Base-by-base conservation (phyloP, 2,329 filamentous ascomycete genomes). In the Endocalyx cinctus region DNA sequence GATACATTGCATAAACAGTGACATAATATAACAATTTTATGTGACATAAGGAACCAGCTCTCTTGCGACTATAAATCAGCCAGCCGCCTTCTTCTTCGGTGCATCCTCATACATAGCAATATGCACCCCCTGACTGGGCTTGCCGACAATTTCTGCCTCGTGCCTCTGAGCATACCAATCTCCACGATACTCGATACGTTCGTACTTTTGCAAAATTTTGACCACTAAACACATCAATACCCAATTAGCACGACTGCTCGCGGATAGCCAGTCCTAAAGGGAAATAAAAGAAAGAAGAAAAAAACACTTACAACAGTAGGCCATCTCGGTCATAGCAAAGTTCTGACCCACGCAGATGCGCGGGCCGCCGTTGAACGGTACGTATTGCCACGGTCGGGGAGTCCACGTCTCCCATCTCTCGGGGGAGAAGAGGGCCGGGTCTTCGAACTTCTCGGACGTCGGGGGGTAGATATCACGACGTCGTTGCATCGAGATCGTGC, bases 201-300 rank as follows among this genome's bases (percentile, higher is more conserved):
- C 69, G 45, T 79, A 84, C 34, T 71, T 70, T 54, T 83, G 79
- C 38, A 80, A 58, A 16, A 84, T 54, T n/a, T 60, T 55, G 2
- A 68, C 63, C 50, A 69, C 65, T 68, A 17, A 7, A 11, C 10
- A 28, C 14, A 25, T 54, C 2, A 68, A 61, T 49, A 68, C 63
- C 67, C 16, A 11, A 10, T 14, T 25, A n/a, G n/a, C n/a, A n/a
- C n/a, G n/a, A n/a, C n/a, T n/a, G n/a, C n/a, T n/a, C n/a, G n/a
- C n/a, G n/a, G n/a, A n/a, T n/a, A n/a, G n/a, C n/a, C n/a, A n/a
- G n/a, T n/a, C n/a, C n/a, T n/a, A n/a, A n/a, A n/a, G n/a, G 17
- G 13, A 11, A 17, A 12, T 15, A n/a, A 12, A 14, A 17, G 16
- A 16, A n/a, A 12, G 1, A 27, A 14, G 10, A 14, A 23, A 17